Evolutionary conservation across 257 asterid genomes (phyloP).

Genomic region (Nicotiana undulata): DNA sequence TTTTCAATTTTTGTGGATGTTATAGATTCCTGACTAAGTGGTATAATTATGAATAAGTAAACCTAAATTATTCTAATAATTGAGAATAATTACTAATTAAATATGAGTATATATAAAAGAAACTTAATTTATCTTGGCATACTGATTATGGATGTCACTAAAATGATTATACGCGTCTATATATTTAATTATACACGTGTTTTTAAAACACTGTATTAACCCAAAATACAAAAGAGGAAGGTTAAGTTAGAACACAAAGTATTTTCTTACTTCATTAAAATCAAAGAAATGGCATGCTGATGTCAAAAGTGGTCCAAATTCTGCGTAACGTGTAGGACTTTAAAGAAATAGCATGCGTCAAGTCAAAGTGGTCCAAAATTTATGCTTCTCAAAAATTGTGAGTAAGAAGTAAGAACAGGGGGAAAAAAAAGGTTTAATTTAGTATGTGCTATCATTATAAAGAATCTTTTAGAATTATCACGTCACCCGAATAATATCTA

Average conservation of each 20-base stretch:
- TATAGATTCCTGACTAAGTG: not conserved
- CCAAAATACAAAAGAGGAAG: too few species aligned
- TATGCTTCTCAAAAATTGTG: not conserved
- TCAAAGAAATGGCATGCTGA: too few species aligned
- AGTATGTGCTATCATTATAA: too few species aligned
- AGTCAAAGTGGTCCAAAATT: not conserved
- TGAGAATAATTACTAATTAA: not conserved
- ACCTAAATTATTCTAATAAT: not conserved
- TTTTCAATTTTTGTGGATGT: not conserved
- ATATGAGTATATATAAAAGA: not conserved
- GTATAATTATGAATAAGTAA: not conserved
- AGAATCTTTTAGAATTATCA: too few species aligned
- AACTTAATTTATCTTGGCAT: not conserved
- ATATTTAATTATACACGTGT: not conserved
- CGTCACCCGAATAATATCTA: too few species aligned
- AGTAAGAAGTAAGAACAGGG: too few species aligned
- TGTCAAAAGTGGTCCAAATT: too few species aligned
- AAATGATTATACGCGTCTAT: not conserved
- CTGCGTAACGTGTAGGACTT: too few species aligned
- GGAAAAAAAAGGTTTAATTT: too few species aligned
- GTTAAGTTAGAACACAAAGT: too few species aligned
- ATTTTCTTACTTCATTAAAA: too few species aligned
- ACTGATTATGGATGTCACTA: not conserved
- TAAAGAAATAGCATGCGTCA: not conserved
- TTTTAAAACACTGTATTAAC: not conserved